Base-by-base conservation (phyloP, 495 filamentous ascomycete species). In the Viridothelium virens region DNA sequence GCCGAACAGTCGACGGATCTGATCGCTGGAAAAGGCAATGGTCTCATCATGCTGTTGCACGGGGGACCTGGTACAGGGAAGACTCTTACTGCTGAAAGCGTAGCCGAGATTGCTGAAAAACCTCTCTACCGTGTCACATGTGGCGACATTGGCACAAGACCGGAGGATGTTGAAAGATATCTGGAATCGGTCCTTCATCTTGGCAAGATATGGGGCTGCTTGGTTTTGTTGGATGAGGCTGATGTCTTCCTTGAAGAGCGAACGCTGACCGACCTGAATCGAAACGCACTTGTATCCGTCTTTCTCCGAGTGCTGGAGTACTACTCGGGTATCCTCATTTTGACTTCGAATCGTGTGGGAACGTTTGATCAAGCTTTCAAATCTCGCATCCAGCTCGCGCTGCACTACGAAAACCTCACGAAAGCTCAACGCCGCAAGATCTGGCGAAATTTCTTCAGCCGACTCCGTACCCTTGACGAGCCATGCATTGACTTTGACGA, bases 351-450 rank as follows among this genome's bases (percentile, higher is more conserved):
- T 41, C 64, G 64, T 10, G 53, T 66, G 3, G 80, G 76, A 3
- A 78, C 71, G 4, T 77, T 83, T 61, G 79, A 82, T 65, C 74
- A 81, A 63, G 77, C 77, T 2, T 78, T 81, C 66, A 72, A 75
- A 63, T 78, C 78, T 0, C 72, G 79, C 2, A 79, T 80, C 44
- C 79, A 83, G 62, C 68, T 82, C 2, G 76, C 71, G 37, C 70
- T 84, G 2, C 77, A 77, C 66, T 82, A 81, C 65, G 78, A 77
- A 4, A 65, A 64, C 1, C 72, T 81, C 36, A 65, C 69, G 50
- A 63, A 64, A 12, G 18, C 12, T 16, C 50, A 61, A 33, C 31
- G 38, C 5, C 5, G 7, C 1, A 12, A 61, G 6, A 66, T 66
- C 37, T 66, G 38, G 48, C 59, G 10, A 4, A 66, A 66, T 38